Conservation (phyloP, 345 rosid genomes). For the Aquilaria malaccensis region DNA sequence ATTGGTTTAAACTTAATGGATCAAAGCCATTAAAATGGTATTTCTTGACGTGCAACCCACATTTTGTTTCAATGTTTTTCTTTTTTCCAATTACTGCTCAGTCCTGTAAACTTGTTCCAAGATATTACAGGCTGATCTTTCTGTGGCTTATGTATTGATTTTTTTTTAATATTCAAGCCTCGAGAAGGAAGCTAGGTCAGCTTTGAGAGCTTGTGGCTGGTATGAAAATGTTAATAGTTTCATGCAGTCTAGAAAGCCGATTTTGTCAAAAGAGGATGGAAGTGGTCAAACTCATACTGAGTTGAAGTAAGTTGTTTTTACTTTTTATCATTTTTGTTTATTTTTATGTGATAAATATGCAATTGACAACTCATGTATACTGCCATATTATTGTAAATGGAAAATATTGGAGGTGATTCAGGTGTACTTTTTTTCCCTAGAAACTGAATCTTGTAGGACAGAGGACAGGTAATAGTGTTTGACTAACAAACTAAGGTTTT, state of each 20-base stretch:
- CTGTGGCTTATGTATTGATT: neutral
- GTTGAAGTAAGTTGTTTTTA: slow-evolving; percentile 50
- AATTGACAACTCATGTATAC: neutral
- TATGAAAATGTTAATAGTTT: slow-evolving; percentile 40
- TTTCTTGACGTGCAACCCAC: no score
- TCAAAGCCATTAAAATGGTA: no score
- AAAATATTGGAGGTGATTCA: neutral
- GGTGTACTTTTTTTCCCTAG: neutral
- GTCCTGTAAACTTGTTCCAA: no score
- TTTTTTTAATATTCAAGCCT: slow-evolving; percentile 38
- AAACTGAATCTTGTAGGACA: no score
- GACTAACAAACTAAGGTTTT: no score
- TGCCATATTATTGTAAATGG: no score
- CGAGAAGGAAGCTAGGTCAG: slow-evolving; percentile 46
- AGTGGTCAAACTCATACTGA: slow-evolving; percentile 23
- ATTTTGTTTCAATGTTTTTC: no score
- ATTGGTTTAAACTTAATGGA: no score
- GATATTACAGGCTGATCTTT: no score
- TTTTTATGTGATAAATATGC: neutral
- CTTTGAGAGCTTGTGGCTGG: slow-evolving; percentile 73
- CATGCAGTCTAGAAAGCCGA: slow-evolving; percentile 62
- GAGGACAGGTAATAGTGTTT: no score
- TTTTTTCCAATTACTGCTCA: no score
- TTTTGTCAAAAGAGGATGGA: slow-evolving; percentile 29
- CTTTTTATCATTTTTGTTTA: neutral